Percentiles rank a stretch among this genome's conserved stretches.
Evolutionary conservation across 805 yeast species (phyloP).

Genomic region (Myxozyma mucilagina): DNA sequence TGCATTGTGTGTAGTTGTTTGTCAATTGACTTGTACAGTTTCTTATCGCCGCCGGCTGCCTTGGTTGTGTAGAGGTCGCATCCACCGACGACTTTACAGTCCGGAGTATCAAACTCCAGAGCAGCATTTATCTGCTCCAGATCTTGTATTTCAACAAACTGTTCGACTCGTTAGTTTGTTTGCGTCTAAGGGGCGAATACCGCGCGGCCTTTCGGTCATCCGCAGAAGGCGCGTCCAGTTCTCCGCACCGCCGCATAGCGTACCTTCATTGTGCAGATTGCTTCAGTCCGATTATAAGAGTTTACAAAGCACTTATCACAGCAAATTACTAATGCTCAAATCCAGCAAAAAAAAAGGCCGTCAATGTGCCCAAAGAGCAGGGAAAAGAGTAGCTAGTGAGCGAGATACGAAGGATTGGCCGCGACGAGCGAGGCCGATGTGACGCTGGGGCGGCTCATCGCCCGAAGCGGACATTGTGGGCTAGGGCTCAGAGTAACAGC

Average conservation of each 20-base stretch:
- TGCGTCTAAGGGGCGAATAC: too few species aligned
- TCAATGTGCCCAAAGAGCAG: neutral
- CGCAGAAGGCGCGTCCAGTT: neutral
- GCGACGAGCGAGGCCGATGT: neutral
- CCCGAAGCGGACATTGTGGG: constrained; percentile 12
- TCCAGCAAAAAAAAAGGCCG: neutral
- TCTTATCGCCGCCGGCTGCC: constrained; percentile 82
- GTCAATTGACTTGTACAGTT: constrained; percentile 83
- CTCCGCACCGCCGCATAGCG: neutral
- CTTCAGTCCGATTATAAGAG: neutral
- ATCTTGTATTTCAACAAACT: constrained; percentile 92
- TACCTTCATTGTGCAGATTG: constrained; percentile 12
- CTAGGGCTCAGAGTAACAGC: constrained; percentile 1
- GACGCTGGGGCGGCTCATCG: constrained; percentile 13
- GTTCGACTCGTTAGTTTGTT: too few species aligned
- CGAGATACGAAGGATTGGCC: neutral
- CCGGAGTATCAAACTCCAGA: constrained; percentile 73
- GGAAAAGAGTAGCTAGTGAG: neutral
- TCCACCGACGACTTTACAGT: constrained; percentile 78
- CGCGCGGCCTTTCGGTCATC: neutral
- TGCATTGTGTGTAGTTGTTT: constrained; percentile 63
- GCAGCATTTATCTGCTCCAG: constrained; percentile 89
- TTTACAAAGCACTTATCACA: too few species aligned
- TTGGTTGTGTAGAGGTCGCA: constrained; percentile 94
- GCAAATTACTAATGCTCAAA: too few species aligned